phyloP scores from a whole-genome alignment of 768 basidiomycete genomes.

The Suillus luteus region DNA sequence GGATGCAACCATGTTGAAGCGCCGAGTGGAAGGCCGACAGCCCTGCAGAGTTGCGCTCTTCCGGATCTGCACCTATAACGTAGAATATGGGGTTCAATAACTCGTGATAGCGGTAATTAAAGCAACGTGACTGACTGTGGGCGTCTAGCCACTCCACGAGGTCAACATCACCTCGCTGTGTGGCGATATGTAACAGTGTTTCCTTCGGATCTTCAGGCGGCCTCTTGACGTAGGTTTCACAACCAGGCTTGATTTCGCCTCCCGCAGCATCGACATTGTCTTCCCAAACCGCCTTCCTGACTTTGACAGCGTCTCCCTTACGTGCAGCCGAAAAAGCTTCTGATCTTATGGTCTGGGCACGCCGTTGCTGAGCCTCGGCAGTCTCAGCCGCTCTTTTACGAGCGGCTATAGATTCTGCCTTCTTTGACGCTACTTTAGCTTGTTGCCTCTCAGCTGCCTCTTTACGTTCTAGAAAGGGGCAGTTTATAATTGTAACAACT shows the following conservation, averaged over 20 bases:
- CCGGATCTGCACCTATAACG: constrained; percentile 64
- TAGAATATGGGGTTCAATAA: constrained; percentile 14
- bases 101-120: constrained; percentile 27
- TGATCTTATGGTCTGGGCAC: constrained; percentile 58
- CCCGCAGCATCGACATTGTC: constrained; percentile 70
- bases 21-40: constrained; percentile 71
- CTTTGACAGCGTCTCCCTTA: constrained; percentile 47
- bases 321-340: constrained; percentile 68
- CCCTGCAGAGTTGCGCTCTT: constrained; percentile 62
- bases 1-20: constrained; percentile 50
- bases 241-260: constrained; percentile 62
- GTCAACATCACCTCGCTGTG: constrained; percentile 52
- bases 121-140: constrained; percentile 54
- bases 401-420: constrained; percentile 51
- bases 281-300: constrained; percentile 71
- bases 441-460: constrained; percentile 62
- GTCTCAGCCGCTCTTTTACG: constrained; percentile 51
- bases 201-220: constrained; percentile 58
- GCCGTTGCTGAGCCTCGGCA: constrained; percentile 47
- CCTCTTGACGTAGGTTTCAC: constrained; percentile 49
- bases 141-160: constrained; percentile 70
- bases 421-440: constrained; percentile 54
- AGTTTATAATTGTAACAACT: constrained; percentile 15
- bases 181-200: constrained; percentile 71
- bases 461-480: constrained; percentile 44